These are phyloP conservation scores for Verruconis gallopava DNA, from an alignment of 2,329 filamentous ascomycete species.

Conservation along the genomic window DNA sequence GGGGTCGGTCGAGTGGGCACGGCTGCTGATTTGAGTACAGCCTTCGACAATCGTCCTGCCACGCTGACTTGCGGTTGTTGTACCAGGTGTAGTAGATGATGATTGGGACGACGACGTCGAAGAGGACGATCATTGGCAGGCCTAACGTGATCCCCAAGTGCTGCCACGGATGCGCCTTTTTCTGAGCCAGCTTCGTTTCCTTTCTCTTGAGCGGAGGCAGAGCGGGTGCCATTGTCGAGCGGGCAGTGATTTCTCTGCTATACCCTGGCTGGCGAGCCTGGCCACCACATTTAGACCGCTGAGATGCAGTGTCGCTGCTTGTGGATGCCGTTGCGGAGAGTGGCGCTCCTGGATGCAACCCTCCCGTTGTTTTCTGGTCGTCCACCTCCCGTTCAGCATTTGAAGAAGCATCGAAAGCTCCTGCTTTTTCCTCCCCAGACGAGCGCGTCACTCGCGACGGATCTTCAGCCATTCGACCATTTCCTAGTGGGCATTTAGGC, in stretches of 20 bases:
- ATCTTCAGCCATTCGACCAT: no score
- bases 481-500: no score
- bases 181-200: slow-evolving; percentile 14
- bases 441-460: no score
- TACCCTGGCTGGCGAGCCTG: neutral
- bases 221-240: neutral
- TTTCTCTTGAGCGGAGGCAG: slow-evolving; percentile 1
- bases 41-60: slow-evolving; percentile 13
- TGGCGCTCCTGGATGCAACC: no score
- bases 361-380: no score
- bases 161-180: slow-evolving; percentile 17
- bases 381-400: no score
- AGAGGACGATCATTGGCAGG: slow-evolving; percentile 18
- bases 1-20: slow-evolving; percentile 14
- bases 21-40: slow-evolving; percentile 2
- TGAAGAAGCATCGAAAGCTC: no score
- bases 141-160: slow-evolving; percentile 19
- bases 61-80: slow-evolving; percentile 12
- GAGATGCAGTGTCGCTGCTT: neutral
- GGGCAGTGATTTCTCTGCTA: neutral
- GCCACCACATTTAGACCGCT: neutral
- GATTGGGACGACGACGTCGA: slow-evolving; percentile 20
- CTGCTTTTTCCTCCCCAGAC: no score
- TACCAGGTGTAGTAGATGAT: slow-evolving; percentile 22
- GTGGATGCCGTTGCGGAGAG: no score